A percentile compares a stretch with the other conserved stretches of the same genome.
Evolutionary conservation across 2,329 filamentous ascomycete genomes (phyloP).

Genomic region (Blastomyces gilchristii): DNA sequence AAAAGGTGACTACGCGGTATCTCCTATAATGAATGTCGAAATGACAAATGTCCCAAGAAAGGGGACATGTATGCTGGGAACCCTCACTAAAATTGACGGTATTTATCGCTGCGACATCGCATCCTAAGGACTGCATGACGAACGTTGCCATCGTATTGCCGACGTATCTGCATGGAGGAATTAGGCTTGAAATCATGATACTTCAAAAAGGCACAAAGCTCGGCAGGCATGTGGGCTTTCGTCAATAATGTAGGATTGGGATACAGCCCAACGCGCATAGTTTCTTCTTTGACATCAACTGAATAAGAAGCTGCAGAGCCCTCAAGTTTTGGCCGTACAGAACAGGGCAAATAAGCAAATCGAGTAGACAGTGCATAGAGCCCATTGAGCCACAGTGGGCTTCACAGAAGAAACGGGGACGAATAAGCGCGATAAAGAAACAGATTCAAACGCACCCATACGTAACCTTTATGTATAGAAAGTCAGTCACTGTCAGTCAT

Average conservation of each 20-base stretch:
- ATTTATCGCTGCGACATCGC: slow-evolving; percentile 87
- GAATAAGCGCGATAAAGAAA: not conserved
- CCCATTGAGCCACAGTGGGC: not conserved
- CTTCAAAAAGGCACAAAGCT: not conserved
- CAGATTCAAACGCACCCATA: slow-evolving; percentile 16
- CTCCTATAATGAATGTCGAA: too few relatives aligned
- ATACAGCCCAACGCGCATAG: too few relatives aligned
- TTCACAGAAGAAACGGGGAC: not conserved
- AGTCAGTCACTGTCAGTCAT: slow-evolving; percentile 5
- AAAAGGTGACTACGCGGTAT: not conserved
- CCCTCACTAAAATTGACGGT: slow-evolving; percentile 91
- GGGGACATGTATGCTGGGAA: not conserved
- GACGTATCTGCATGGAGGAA: slow-evolving; percentile 54
- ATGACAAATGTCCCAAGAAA: slow-evolving; percentile 6
- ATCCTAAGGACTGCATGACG: slow-evolving; percentile 85
- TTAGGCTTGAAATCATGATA: not conserved
- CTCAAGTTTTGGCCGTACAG: not conserved
- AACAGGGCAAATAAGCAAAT: not conserved
- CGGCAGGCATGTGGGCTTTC: not conserved
- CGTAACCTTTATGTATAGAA: slow-evolving; percentile 46
- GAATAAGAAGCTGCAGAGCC: not conserved
- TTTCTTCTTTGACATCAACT: not conserved
- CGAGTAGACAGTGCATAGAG: not conserved
- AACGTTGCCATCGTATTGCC: slow-evolving; percentile 96
- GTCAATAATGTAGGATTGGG: not conserved